These are phyloP conservation scores for Trichoderma atrobrunneum DNA, from an alignment of 2,329 filamentous ascomycete genomes.

Conservation along the genomic window DNA sequence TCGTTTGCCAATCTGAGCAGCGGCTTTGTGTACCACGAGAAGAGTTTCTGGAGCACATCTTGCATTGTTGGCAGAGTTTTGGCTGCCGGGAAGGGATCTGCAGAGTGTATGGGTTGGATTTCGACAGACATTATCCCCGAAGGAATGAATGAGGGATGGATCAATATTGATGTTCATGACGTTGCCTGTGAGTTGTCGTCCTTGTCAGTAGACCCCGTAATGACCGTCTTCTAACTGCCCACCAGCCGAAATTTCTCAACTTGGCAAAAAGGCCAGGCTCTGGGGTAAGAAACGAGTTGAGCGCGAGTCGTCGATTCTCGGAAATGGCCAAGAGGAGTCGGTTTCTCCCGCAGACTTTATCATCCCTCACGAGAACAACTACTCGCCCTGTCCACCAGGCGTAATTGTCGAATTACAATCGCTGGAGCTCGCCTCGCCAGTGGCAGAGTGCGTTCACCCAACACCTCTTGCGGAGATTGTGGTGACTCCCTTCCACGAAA, in stretches of 20 bases:
- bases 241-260: conserved; percentile 48
- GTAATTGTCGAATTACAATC: conserved; percentile 49
- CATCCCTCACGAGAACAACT: conserved; percentile 56
- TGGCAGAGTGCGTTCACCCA: conserved; percentile 43
- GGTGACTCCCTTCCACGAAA: conserved; percentile 39
- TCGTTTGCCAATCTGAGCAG: conserved; percentile 61
- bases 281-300: conserved; percentile 61
- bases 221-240: neutral
- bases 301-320: conserved; percentile 58
- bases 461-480: conserved; percentile 44
- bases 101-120: conserved; percentile 68
- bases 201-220: neutral
- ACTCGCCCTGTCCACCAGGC: conserved; percentile 46
- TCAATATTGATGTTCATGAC: conserved; percentile 56
- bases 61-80: conserved; percentile 65
- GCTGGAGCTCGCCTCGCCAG: conserved; percentile 46
- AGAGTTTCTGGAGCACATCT: conserved; percentile 67
- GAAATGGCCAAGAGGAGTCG: conserved; percentile 52
- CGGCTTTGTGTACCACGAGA: conserved; percentile 61
- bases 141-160: conserved; percentile 54
- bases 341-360: conserved; percentile 62
- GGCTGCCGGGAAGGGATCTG: conserved; percentile 59
- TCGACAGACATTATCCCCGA: conserved; percentile 57
- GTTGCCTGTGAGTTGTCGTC: conserved; percentile 44
- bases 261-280: conserved; percentile 56